Evolutionary conservation across 2,329 filamentous ascomycete genomes (phyloP).

Genomic region (Penicillium paneum): DNA sequence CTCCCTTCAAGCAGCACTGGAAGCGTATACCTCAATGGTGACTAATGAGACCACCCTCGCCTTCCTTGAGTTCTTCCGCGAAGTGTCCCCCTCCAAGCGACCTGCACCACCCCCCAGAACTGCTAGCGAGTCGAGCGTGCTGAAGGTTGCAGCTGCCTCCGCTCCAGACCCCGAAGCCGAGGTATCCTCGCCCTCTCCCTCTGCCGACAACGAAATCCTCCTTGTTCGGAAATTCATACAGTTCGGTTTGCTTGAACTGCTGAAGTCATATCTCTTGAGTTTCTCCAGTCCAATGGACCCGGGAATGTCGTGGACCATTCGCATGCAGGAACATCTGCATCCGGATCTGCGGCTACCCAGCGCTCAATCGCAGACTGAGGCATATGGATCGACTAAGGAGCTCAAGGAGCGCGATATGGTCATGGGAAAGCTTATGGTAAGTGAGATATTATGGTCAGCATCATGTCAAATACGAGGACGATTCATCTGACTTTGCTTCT

Average conservation of each 20-base stretch:
- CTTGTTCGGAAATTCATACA: conserved; percentile 57
- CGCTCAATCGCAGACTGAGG: conserved; percentile 50
- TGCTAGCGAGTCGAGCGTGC: conserved; percentile 48
- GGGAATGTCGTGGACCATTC: conserved; percentile 45
- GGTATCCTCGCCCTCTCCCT: conserved; percentile 37
- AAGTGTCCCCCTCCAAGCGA: conserved; percentile 55
- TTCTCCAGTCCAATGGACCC: conserved; percentile 35
- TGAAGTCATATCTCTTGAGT: conserved; percentile 58
- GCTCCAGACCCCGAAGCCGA: conserved; percentile 60
- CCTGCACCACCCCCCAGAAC: conserved; percentile 59
- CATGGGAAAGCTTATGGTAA: conserved; percentile 54
- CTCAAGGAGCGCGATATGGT: conserved; percentile 54
- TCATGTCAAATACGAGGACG: not conserved
- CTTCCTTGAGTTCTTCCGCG: conserved; percentile 57
- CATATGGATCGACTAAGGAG: conserved; percentile 50
- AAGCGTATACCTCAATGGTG: conserved; percentile 56
- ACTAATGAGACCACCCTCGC: conserved; percentile 57
- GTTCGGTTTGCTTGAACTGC: conserved; percentile 59
- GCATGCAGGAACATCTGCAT: conserved; percentile 58
- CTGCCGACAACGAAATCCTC: conserved; percentile 46
- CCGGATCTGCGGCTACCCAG: conserved; percentile 51
- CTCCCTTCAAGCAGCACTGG: conserved; percentile 59
- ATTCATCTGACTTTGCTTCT: not conserved
- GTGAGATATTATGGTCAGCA: conserved; percentile 5
- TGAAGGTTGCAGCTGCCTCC: conserved; percentile 31